A percentile compares a stretch with the other conserved stretches of the same genome.
Evolutionary conservation across 2,329 filamentous ascomycete species (phyloP).

Genomic region (Dendryphion nanum): DNA sequence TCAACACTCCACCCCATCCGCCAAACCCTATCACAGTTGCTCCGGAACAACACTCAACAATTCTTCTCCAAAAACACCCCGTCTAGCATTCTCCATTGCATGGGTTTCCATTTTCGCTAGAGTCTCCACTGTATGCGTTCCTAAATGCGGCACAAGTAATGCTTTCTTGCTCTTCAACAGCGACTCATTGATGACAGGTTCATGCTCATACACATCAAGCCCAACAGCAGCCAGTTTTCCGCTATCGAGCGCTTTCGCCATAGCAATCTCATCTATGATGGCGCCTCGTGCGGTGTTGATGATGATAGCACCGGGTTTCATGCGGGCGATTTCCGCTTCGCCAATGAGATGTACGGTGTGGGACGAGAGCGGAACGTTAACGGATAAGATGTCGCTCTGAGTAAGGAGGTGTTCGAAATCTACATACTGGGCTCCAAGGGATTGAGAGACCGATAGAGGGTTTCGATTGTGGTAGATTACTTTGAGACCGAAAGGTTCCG

Average conservation of each 20-base stretch:
- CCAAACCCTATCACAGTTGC: neutral
- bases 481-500: neutral
- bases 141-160: neutral
- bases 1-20: no score
- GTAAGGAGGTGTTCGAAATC: neutral
- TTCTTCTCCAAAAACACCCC: neutral
- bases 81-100: neutral
- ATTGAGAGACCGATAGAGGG: neutral
- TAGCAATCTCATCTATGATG: constrained; percentile 51
- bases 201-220: constrained; percentile 53
- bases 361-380: neutral
- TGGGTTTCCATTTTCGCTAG: neutral
- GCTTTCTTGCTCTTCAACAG: neutral
- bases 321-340: constrained; percentile 21
- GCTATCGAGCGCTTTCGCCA: constrained; percentile 47
- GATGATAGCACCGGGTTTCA: constrained; percentile 51
- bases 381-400: neutral
- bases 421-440: neutral
- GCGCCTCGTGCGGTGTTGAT: constrained; percentile 55
- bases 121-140: neutral
- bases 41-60: constrained; percentile 1
- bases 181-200: constrained; percentile 25
- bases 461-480: neutral
- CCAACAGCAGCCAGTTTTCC: constrained; percentile 51
- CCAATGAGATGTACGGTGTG: neutral